Evolutionary conservation across 1,284 basidiomycete species (phyloP), one percentile per base, ranked within the genome.

Genomic region (Phlebopus sp.): DNA sequence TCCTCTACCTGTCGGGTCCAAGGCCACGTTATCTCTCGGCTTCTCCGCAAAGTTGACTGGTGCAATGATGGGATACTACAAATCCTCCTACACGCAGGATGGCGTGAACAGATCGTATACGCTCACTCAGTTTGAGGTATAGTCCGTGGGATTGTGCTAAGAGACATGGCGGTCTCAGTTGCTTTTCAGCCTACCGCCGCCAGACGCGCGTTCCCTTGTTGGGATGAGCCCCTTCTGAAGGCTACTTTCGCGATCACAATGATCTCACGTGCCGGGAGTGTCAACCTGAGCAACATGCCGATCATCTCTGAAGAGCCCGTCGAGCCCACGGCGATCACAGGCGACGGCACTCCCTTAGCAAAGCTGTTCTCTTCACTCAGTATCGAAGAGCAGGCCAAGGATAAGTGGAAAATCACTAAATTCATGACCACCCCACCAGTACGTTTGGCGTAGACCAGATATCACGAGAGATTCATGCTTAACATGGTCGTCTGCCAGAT

Each of bases 211-310:
- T 90, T 92, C 68, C 91, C 91, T 23, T 87, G 81, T 68, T 98
- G 91, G 90, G 96, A 97, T 66, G 94, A 98, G 67, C 96, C 96
- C 19, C 77, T 84, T 18, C 77, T 97, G 61, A 98, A 98, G 69
- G 89, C 94, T 5, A 93, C 86, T 2, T 97, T 90, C 68, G 64
- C 76, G 49, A 74, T 97, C 58, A 87, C 86, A 13, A 77, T 97
- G 76, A 81, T 99, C 56, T 92, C 92, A 29, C 84, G 86, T 52
- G 74, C 72, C n/a, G 76, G 82, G 59, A 89, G 86, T 0, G 81
- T 85, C 59, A 87, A 80, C 63, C 69, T 95, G 52, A 86, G 86
- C 72, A 98, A 98, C 73, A 97, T 96, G 92, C 77, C 87, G 37
- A 80, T 76, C 6, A 62, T 74, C 44, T 82, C 80, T 18, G 82